Conservation (phyloP, 345 rosid species). For the Eucalyptus regnans region DNA sequence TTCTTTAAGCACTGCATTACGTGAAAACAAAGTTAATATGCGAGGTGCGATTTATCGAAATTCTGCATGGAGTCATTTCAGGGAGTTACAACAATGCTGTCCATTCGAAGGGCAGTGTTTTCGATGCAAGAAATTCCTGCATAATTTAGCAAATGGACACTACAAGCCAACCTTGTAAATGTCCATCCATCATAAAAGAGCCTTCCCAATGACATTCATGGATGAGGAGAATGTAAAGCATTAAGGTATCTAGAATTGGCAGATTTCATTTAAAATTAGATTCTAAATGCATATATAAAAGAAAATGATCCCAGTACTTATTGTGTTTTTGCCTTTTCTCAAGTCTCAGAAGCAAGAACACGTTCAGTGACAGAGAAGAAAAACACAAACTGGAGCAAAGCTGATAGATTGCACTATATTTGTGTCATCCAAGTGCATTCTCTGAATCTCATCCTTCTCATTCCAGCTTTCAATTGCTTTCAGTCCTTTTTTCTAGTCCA, state of each 20-base stretch:
- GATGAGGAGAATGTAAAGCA: not conserved
- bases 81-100: not conserved
- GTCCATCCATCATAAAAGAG: not conserved
- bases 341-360: not conserved
- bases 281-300: not conserved
- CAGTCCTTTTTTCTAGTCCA: not conserved
- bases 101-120: not conserved
- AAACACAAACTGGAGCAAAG: not conserved
- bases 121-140: not conserved
- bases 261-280: not conserved
- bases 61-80: not conserved
- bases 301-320: not conserved
- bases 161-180: not conserved
- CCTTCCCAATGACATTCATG: too few species aligned
- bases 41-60: rapidly evolving
- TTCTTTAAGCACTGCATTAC: not conserved
- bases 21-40: not conserved
- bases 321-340: not conserved
- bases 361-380: not conserved
- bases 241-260: not conserved
- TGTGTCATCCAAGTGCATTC: not conserved
- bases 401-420: not conserved
- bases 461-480: not conserved
- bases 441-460: not conserved
- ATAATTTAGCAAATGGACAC: not conserved